These are phyloP conservation scores for Ceratocystiopsis brevicomis DNA, from an alignment of 2,329 filamentous ascomycete genomes.

Conservation along the genomic window DNA sequence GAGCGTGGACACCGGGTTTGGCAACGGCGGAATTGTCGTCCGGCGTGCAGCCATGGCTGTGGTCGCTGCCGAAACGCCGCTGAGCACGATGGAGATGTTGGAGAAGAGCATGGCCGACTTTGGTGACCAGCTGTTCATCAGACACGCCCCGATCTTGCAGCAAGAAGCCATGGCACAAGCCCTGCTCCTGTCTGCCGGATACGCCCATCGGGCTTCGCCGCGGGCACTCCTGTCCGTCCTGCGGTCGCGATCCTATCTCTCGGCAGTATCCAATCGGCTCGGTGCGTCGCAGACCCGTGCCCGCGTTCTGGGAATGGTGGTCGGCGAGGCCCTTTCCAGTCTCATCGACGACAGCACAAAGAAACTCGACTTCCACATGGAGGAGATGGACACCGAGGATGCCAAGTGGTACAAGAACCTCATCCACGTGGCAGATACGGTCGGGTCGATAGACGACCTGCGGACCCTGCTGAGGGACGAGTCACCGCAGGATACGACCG, in stretches of 20 bases:
- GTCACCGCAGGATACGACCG: constrained; percentile 4
- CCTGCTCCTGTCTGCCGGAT: constrained; percentile 58
- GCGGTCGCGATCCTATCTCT: constrained; percentile 55
- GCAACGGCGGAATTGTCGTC: constrained; percentile 41
- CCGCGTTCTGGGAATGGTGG: constrained; percentile 71
- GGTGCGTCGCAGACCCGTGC: constrained; percentile 55
- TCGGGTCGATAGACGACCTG: constrained; percentile 29
- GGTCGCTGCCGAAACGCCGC: constrained; percentile 28
- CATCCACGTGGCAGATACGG: constrained; percentile 38
- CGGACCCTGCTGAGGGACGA: background rate
- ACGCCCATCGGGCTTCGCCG: constrained; percentile 46
- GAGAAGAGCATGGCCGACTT: constrained; percentile 57
- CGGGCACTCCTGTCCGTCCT: constrained; percentile 49
- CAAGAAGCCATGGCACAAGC: constrained; percentile 79
- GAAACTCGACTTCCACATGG: constrained; percentile 64
- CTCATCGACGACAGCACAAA: constrained; percentile 50
- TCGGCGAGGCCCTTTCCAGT: constrained; percentile 52
- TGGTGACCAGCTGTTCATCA: constrained; percentile 72
- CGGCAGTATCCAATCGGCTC: constrained; percentile 68
- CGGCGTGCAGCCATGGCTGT: constrained; percentile 46
- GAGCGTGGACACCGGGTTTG: constrained; percentile 41
- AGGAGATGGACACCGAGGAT: constrained; percentile 57
- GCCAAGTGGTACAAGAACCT: constrained; percentile 57
- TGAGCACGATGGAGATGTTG: constrained; percentile 34
- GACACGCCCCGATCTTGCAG: constrained; percentile 63